These are phyloP conservation scores for Crithidia thermophila DNA, from an alignment of 208 protist species.

Conservation along the genomic window DNA sequence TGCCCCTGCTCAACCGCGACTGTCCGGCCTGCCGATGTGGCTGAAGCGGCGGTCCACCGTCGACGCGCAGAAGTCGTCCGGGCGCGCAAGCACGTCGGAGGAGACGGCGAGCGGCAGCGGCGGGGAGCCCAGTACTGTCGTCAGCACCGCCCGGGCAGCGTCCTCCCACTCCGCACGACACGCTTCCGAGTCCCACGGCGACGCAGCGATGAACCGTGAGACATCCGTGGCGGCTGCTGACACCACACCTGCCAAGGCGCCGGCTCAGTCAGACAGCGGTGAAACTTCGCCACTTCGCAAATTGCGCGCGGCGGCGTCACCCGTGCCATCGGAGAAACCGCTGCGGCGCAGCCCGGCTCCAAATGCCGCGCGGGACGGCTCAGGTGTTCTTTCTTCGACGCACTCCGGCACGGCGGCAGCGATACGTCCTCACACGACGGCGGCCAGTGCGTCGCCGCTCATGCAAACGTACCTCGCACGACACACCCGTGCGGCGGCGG, in stretches of 20 bases:
- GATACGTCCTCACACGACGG: background rate
- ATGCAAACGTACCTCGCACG: conserved; percentile 14
- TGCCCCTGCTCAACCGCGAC: background rate
- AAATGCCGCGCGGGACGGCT: background rate
- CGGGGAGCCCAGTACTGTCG: no score
- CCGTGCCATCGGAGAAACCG: background rate
- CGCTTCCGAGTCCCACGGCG: no score
- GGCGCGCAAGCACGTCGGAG: background rate
- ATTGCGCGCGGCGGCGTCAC: background rate
- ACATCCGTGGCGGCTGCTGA: no score
- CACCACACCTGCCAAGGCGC: no score
- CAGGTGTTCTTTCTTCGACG: background rate
- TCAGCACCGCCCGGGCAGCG: no score
- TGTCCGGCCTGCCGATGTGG: conserved; percentile 13
- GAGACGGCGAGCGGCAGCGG: background rate
- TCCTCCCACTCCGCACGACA: no score
- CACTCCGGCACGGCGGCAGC: background rate
- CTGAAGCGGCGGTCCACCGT: conserved; percentile 1
- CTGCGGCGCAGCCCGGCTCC: conserved; percentile 1
- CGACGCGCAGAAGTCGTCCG: background rate
- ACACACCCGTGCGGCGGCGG: conserved; percentile 2
- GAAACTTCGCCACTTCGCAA: background rate
- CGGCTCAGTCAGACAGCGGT: background rate
- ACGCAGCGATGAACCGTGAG: no score
- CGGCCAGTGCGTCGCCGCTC: background rate